Evolutionary conservation across 352 stramenopile genomes (phyloP).

Genomic region (Peronospora belbahrii): DNA sequence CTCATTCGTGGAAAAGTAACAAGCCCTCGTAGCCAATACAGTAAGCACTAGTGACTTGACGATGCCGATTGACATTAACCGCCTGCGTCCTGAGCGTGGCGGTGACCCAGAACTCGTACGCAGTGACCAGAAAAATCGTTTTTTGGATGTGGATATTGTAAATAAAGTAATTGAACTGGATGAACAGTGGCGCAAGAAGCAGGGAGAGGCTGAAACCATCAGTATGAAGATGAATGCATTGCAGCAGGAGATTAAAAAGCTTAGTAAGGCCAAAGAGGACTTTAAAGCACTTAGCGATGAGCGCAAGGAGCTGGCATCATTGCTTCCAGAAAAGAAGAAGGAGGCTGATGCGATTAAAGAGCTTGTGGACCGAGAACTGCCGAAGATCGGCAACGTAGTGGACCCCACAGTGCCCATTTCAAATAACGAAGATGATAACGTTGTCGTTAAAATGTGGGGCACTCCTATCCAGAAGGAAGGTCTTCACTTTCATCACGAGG

Average conservation of each 20-base stretch:
- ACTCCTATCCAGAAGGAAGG: slow-evolving; percentile 55
- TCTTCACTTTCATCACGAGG: slow-evolving; percentile 92
- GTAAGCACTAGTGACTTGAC: slow-evolving; percentile 12
- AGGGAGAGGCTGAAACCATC: slow-evolving; percentile 77
- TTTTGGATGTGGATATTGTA: slow-evolving; percentile 90
- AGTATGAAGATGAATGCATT: slow-evolving; percentile 84
- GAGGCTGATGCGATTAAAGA: slow-evolving; percentile 72
- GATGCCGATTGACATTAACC: slow-evolving; percentile 99
- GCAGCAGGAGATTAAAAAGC: slow-evolving; percentile 83
- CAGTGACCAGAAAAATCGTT: slow-evolving; percentile 91
- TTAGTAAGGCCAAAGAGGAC: slow-evolving; percentile 85
- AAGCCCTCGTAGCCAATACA: slow-evolving; percentile 15
- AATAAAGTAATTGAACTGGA: slow-evolving; percentile 93
- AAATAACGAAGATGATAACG: slow-evolving; percentile 96
- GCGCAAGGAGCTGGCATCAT: slow-evolving; percentile 63
- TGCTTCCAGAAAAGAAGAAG: slow-evolving; percentile 69
- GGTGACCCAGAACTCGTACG: slow-evolving; percentile 93
- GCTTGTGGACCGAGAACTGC: slow-evolving; percentile 67
- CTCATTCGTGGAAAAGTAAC: slow-evolving; percentile 24
- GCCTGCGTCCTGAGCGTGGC: slow-evolving; percentile 91
- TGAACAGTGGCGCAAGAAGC: slow-evolving; percentile 84
- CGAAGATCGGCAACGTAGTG: slow-evolving; percentile 96
- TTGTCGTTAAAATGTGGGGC: slow-evolving; percentile 87
- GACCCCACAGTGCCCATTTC: slow-evolving; percentile 92
- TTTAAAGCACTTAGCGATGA: slow-evolving; percentile 76